These are phyloP conservation scores for Schizosaccharomyces versatilis DNA, from an alignment of 1,139 yeast species.

Conservation along the genomic window DNA sequence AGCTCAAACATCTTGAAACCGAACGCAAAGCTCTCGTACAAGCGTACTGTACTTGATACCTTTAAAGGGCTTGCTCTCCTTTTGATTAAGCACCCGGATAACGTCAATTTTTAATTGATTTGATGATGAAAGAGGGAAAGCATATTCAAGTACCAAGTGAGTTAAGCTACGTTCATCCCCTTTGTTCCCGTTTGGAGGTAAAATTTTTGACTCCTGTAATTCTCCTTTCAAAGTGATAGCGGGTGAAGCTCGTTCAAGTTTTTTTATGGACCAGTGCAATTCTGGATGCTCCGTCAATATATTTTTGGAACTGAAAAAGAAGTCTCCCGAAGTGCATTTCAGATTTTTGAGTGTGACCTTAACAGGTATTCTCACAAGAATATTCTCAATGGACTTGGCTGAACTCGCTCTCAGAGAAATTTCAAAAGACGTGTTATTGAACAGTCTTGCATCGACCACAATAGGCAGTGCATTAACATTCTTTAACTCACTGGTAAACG, in stretches of 20 bases:
- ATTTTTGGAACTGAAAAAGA: not conserved
- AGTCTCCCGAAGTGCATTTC: not conserved
- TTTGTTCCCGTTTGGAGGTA: not conserved
- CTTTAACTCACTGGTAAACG: constrained; percentile 1
- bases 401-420: not conserved
- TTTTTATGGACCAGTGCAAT: constrained; percentile 3
- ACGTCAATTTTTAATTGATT: constrained; percentile 1
- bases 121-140: not conserved
- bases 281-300: not conserved
- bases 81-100: not conserved
- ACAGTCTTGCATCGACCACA: constrained; percentile 1
- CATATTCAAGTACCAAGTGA: constrained; percentile 3
- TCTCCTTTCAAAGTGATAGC: not conserved
- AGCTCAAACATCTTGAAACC: not conserved
- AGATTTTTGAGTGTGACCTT: not conserved
- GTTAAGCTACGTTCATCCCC: not conserved
- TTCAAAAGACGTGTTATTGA: constrained; percentile 2
- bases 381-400: constrained; percentile 1
- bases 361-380: constrained; percentile 2
- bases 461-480: constrained; percentile 2
- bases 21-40: not conserved
- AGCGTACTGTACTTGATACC: constrained; percentile 4
- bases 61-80: constrained; percentile 2
- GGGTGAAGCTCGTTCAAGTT: not conserved
- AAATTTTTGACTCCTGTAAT: not conserved